Conservation (phyloP, 305 asterid genomes). For the Rubia occidens region DNA sequence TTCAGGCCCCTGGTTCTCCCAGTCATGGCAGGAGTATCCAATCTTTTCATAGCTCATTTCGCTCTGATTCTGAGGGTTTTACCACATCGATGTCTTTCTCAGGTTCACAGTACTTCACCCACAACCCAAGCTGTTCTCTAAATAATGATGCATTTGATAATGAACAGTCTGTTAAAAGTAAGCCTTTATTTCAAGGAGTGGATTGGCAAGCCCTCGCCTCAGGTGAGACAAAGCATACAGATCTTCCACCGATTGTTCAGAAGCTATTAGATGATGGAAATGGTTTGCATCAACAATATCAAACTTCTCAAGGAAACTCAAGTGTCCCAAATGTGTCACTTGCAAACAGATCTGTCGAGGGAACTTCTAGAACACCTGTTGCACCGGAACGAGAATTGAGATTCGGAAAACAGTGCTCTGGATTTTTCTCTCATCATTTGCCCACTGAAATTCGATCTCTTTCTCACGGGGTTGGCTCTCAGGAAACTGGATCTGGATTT, state of each 20-base stretch:
- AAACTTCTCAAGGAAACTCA: slow-evolving; percentile 47
- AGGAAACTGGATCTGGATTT: slow-evolving; percentile 47
- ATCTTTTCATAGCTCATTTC: slow-evolving; percentile 73
- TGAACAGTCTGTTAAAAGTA: slow-evolving; percentile 86
- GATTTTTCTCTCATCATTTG: slow-evolving; percentile 22
- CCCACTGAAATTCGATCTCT: slow-evolving; percentile 26
- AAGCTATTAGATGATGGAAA: slow-evolving; percentile 42
- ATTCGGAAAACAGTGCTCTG: slow-evolving; percentile 33
- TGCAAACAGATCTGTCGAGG: slow-evolving; percentile 33
- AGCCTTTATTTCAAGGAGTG: slow-evolving; percentile 87
- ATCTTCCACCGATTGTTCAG: slow-evolving; percentile 39
- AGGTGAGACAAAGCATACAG: slow-evolving; percentile 56
- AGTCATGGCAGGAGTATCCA: slow-evolving; percentile 74
- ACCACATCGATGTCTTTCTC: slow-evolving; percentile 87
- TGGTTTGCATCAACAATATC: slow-evolving; percentile 37
- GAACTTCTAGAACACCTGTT: slow-evolving; percentile 41
- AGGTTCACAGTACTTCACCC: slow-evolving; percentile 87
- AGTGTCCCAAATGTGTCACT: slow-evolving; percentile 40
- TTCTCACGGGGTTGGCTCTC: slow-evolving; percentile 43
- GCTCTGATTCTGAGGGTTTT: slow-evolving; percentile 76
- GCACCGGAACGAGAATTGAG: slow-evolving; percentile 57
- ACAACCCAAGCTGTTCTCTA: slow-evolving; percentile 93
- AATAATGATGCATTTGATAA: slow-evolving; percentile 60
- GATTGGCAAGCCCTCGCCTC: slow-evolving; percentile 88
- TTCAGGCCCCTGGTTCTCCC: slow-evolving; percentile 73